These are phyloP conservation scores for Poterioochromonas sp. DNA, from an alignment of 352 stramenopile genomes.

Conservation along the genomic window DNA sequence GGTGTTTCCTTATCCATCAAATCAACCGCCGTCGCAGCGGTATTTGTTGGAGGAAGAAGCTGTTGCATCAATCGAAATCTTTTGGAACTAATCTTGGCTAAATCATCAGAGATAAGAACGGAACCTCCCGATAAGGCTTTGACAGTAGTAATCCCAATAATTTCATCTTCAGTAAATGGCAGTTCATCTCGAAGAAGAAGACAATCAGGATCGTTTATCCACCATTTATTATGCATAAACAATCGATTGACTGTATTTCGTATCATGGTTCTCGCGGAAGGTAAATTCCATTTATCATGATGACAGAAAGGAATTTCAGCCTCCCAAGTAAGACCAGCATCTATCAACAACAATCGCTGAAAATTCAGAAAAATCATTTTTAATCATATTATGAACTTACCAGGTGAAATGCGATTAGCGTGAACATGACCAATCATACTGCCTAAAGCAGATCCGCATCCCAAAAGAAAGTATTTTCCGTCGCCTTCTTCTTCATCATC, in stretches of 20 bases:
- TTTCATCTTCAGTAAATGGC: slow-evolving; percentile 56
- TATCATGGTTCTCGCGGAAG: slow-evolving; percentile 56
- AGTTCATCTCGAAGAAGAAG: slow-evolving; percentile 58
- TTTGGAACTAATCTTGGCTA: slow-evolving; percentile 51
- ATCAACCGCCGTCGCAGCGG: slow-evolving; percentile 35
- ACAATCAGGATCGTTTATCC: slow-evolving; percentile 72
- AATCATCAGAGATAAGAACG: slow-evolving; percentile 55
- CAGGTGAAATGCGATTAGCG: slow-evolving; percentile 58
- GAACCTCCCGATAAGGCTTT: slow-evolving; percentile 3
- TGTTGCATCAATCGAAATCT: slow-evolving; percentile 52
- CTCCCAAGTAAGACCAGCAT: slow-evolving; percentile 61
- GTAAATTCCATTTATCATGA: slow-evolving; percentile 60
- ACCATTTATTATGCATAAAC: slow-evolving; percentile 59
- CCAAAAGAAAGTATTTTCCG: slow-evolving; percentile 54
- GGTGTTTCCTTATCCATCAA: slow-evolving; percentile 37
- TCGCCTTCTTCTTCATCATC: no score
- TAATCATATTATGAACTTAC: no score
- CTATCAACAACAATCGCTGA: not conserved
- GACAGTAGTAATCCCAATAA: slow-evolving; percentile 55
- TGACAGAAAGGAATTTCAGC: slow-evolving; percentile 55
- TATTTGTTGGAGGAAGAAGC: slow-evolving; percentile 35
- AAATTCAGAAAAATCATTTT: no score
- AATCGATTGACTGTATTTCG: slow-evolving; percentile 57
- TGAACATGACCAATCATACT: slow-evolving; percentile 57
- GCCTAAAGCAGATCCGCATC: slow-evolving; percentile 60